Evolutionary conservation across 1,139 yeast genomes (phyloP), one percentile per base, ranked within the genome.

Genomic region (Hansenula sp.): DNA sequence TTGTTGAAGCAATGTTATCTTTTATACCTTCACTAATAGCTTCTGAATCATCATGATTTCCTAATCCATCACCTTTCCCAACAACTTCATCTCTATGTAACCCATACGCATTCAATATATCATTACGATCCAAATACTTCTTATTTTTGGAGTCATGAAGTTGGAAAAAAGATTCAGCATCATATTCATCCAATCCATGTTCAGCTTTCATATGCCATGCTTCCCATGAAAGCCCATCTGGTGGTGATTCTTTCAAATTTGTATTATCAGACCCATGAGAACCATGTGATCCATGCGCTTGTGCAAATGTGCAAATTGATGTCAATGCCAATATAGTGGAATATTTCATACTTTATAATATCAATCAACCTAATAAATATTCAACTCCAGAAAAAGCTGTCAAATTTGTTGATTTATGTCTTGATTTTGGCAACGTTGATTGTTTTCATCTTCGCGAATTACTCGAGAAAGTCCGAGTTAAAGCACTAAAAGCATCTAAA

Each of bases 21-120:
- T 77, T 71, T 18, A 67, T 63, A n/a, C 71, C 77, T 33, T 74
- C 72, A 15, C 84, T 75, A 42, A 88, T 75, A 17, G 61, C 63
- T 46, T 76, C 81, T 41, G 84, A 78, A 40, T 76, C 74, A 51
- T 79, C 84, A 57, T 85, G 93, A 21, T 72, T 71, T 3, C 97
- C 97, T 83, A 85, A 79, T 7, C 97, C 97, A 43, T 88, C 84
- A 39, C 97, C 97, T 54, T 81, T 87, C 9, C 97, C 97, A 11
- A 89, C 85, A 19, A 84, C 79, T 47, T 75, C 77, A 16, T 80
- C 83, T 54, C 93, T 75, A 40, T 75, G 70, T 45, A 91, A 65
- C 2, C 99, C 99, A 61, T 91, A 93, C 50, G 90, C 70, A 53
- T 84, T 77, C 48, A 91, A 64, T 37, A 93, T 85, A 61, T 93